Base-by-base conservation (phyloP, 805 yeast genomes). In the Nakazawaea wickerhamii region DNA sequence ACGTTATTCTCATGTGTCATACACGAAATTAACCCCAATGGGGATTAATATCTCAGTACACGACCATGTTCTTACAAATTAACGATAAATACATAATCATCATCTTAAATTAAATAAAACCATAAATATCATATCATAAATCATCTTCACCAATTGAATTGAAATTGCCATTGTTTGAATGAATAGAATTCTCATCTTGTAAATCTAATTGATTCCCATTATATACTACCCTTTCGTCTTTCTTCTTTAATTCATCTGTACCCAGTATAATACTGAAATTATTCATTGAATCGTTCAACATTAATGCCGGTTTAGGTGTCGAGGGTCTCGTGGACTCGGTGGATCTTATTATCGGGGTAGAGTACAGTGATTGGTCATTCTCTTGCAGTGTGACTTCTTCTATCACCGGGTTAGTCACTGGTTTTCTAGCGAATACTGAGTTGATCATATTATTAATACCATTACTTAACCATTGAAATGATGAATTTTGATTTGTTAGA, bases 141-240 rank as follows among this genome's bases (percentile, higher is more conserved):
- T n/a, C n/a, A n/a, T 34, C 37, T 11, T 30, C 33, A 13, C 38
- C 38, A 5, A 36, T 36, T 9, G 38, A 14, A 5, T 30, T 36
- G 21, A 36, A 25, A 18, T 55, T 56, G 8, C 60, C 48, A 26
- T 76, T n/a, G n/a, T n/a, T n/a, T n/a, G n/a, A n/a, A n/a, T n/a
- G n/a, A n/a, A n/a, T n/a, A n/a, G n/a, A n/a, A n/a, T n/a, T n/a
- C n/a, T n/a, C 75, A 49, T 76, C 80, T 50, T 78, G 79, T 37
- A 79, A 51, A 47, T 67, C 70, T 28, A 75, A 54, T 14, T 64
- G 68, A 52, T 79, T 80, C 1, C 84, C 84, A 51, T 79, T 79
- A 51, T 76, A 79, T 1, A 79, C 73, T 21, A 63, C 54, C 27
- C 74, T 59, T 18, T 68, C 71, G 15, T 64, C 65, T 5, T 55